Evolutionary conservation across 305 asterid genomes (phyloP).

Genomic region (Fraxinus baroniana): DNA sequence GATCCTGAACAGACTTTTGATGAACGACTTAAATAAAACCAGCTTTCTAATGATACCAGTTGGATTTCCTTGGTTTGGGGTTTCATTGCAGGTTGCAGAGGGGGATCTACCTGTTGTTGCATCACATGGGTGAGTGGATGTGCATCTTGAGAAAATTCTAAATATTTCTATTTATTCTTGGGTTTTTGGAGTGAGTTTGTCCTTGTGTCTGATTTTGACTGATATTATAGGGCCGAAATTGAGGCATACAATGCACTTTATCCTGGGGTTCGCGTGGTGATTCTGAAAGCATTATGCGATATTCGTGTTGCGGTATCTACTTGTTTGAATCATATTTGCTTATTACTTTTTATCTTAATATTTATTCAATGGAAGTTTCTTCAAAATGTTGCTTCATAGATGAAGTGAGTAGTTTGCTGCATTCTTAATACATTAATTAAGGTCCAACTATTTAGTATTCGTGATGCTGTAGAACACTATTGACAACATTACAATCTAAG

Average conservation of each 20-base stretch:
- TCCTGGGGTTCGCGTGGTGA: conserved; percentile 91
- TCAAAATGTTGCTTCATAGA: conserved; percentile 14
- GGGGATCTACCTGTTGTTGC: conserved; percentile 97
- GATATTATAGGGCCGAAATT: conserved; percentile 70
- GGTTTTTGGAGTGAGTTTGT: conserved; percentile 8
- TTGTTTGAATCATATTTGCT: not conserved
- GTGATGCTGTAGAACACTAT: not conserved
- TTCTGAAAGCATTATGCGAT: conserved; percentile 95
- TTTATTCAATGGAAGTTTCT: not conserved
- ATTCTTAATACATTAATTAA: not conserved
- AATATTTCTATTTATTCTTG: conserved; percentile 12
- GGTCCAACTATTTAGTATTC: not conserved
- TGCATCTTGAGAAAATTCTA: conserved; percentile 17
- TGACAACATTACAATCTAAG: not conserved
- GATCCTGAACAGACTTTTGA: conserved; percentile 10
- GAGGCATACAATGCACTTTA: conserved; percentile 77
- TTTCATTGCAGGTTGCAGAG: conserved; percentile 79
- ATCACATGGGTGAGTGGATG: conserved; percentile 80
- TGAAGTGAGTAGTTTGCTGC: conserved; percentile 5
- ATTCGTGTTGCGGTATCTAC: conserved; percentile 92
- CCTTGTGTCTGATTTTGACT: conserved; percentile 20
- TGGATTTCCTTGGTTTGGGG: conserved; percentile 20
- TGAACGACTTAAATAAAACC: conserved; percentile 2
- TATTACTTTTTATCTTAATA: not conserved
- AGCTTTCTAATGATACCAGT: not conserved